Conservation (phyloP, 345 rosid genomes). For the Orychophragmus violaceus region DNA sequence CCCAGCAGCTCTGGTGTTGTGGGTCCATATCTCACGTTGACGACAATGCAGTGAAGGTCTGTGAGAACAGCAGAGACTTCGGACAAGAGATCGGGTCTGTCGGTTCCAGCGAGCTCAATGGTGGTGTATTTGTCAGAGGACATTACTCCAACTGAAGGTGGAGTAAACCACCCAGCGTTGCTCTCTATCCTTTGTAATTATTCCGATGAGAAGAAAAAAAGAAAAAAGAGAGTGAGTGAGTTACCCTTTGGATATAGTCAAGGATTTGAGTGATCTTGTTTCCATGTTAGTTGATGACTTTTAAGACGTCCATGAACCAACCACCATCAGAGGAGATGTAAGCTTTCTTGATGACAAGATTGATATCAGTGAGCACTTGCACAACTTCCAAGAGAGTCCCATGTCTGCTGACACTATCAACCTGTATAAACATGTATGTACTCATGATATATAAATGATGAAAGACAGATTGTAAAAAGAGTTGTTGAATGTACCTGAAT, state of each 20-base stretch:
- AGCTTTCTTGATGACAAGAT: conserved; percentile 79
- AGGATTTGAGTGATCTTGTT: conserved; percentile 63
- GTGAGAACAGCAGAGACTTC: conserved; percentile 89
- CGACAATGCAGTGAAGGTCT: conserved; percentile 72
- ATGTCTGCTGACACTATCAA: conserved; percentile 73
- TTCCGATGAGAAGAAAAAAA: background rate
- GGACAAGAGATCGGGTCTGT: conserved; percentile 79
- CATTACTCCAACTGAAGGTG: conserved; percentile 69
- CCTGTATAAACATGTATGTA: no score
- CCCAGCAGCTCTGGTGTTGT: conserved; percentile 86
- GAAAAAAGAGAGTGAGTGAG: background rate
- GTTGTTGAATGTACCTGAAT: conserved; percentile 42
- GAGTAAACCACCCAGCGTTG: conserved; percentile 50
- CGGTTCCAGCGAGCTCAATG: conserved; percentile 70
- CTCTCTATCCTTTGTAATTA: conserved; percentile 62
- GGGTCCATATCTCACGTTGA: conserved; percentile 88
- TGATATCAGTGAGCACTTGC: conserved; percentile 82
- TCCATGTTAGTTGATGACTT: conserved; percentile 59
- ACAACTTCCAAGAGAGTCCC: conserved; percentile 86
- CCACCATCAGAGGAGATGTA: conserved; percentile 86
- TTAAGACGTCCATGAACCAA: conserved; percentile 97
- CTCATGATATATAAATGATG: background rate
- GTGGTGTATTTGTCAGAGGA: conserved; percentile 70
- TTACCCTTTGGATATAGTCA: no score
- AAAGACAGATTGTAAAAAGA: background rate